Conservation (phyloP, 768 basidiomycete species). For the Epithele typhae region DNA sequence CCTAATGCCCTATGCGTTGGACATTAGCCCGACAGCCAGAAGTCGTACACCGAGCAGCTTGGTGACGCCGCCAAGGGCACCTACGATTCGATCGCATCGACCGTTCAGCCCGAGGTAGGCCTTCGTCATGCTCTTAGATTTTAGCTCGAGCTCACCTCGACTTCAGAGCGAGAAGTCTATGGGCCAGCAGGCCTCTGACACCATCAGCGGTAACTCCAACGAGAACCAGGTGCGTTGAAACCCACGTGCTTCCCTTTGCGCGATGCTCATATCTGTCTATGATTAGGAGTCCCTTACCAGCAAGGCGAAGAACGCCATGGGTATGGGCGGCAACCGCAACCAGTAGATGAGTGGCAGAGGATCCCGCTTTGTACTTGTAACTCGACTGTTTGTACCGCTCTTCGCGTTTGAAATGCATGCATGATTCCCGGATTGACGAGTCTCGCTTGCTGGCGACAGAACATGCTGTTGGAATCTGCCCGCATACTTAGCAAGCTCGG, state of each 20-base stretch:
- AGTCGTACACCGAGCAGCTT: conserved; percentile 30
- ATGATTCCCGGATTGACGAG: no score
- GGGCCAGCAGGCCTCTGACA: conserved; percentile 29
- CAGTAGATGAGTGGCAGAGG: no score
- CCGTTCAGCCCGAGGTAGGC: conserved; percentile 24
- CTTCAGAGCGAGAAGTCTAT: conserved; percentile 26
- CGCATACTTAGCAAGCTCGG: no score
- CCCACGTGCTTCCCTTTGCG: background rate
- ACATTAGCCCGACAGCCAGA: conserved; percentile 29
- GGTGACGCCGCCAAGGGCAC: conserved; percentile 29
- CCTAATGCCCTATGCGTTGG: background rate
- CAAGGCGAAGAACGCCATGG: conserved; percentile 29
- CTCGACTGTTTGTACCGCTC: no score
- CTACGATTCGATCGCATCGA: conserved; percentile 24
- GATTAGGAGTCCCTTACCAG: conserved; percentile 22
- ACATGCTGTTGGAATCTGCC: no score
- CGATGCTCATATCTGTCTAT: no score
- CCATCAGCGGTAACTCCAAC: conserved; percentile 28
- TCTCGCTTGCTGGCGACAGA: no score
- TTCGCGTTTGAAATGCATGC: no score
- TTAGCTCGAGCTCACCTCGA: background rate
- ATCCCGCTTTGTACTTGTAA: no score
- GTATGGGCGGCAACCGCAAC: conserved; percentile 16
- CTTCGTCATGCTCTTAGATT: no score
- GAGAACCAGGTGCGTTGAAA: conserved; percentile 16